Evolutionary conservation across 805 yeast genomes (phyloP).

Genomic region (Suhomyces pyralidae): DNA sequence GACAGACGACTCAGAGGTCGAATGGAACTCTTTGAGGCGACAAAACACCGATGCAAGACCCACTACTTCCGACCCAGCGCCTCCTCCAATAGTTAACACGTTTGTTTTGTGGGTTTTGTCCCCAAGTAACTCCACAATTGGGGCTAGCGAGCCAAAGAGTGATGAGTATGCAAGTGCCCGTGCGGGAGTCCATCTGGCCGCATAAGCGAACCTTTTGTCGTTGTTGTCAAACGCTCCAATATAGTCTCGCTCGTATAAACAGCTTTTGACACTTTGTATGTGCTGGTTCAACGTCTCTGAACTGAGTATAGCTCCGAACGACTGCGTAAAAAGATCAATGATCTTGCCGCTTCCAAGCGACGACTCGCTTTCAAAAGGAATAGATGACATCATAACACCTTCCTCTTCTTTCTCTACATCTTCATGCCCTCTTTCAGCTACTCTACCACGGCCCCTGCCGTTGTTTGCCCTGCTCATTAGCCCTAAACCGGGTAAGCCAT

Average conservation of each 20-base stretch:
- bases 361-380: conserved; percentile 34
- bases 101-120: conserved; percentile 28
- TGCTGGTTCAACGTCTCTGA: conserved; percentile 35
- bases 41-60: conserved; percentile 60
- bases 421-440: conserved; percentile 25
- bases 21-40: conserved; percentile 32
- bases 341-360: conserved; percentile 35
- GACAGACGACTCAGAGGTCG: conserved; percentile 33
- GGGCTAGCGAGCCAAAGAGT: conserved; percentile 52
- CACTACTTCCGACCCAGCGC: conserved; percentile 82
- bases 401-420: conserved; percentile 1
- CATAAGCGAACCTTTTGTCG: conserved; percentile 70
- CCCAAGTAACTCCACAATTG: conserved; percentile 36
- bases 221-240: conserved; percentile 62
- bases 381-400: conserved; percentile 12
- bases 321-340: conserved; percentile 33
- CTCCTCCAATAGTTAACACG: conserved; percentile 77
- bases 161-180: conserved; percentile 73
- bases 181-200: conserved; percentile 83
- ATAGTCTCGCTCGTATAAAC: conserved; percentile 69
- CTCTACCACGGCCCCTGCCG: conserved; percentile 11
- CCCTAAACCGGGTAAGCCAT: conserved; percentile 1
- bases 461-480: neutral
- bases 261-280: conserved; percentile 69
- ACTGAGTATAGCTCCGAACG: conserved; percentile 31